phyloP scores from a whole-genome alignment of 805 yeast genomes.

The Pichia exigua region DNA sequence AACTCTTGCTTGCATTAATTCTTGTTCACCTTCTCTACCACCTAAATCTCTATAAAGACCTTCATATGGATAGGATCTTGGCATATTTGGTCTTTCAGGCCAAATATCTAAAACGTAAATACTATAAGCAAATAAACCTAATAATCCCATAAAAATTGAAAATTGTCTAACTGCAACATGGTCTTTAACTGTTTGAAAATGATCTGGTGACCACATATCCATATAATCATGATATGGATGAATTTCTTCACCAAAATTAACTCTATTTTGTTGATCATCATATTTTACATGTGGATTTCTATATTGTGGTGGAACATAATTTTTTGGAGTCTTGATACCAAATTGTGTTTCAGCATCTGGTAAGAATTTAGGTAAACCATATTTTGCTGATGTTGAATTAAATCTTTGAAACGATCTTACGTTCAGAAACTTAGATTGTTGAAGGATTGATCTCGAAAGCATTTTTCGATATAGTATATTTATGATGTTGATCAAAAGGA shows the following conservation, averaged over 20 bases:
- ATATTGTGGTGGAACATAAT: constrained; percentile 45
- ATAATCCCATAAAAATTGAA: constrained; percentile 45
- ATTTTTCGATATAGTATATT: background rate
- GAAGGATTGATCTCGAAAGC: constrained; percentile 2
- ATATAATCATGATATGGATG: constrained; percentile 64
- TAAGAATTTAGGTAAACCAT: constrained; percentile 23
- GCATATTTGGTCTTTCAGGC: constrained; percentile 67
- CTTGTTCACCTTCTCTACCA: constrained; percentile 42
- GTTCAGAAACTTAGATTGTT: constrained; percentile 2
- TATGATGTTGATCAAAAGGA: background rate
- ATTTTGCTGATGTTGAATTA: constrained; percentile 14
- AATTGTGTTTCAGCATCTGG: constrained; percentile 24
- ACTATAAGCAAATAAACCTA: constrained; percentile 34
- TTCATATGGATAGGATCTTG: constrained; percentile 65
- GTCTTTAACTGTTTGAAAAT: constrained; percentile 53
- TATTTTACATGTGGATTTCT: constrained; percentile 66
- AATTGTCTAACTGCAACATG: constrained; percentile 53
- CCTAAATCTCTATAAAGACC: constrained; percentile 75
- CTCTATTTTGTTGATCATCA: constrained; percentile 75
- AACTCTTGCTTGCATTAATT: constrained; percentile 34
- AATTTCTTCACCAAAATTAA: constrained; percentile 68
- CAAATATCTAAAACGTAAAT: constrained; percentile 45
- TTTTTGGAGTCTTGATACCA: constrained; percentile 53
- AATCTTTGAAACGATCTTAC: constrained; percentile 7
- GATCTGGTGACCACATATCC: constrained; percentile 85